Percentiles rank a stretch among this genome's conserved stretches.
Evolutionary conservation across 2,329 filamentous ascomycete genomes (phyloP).

Genomic region (Diplodia mutila): DNA sequence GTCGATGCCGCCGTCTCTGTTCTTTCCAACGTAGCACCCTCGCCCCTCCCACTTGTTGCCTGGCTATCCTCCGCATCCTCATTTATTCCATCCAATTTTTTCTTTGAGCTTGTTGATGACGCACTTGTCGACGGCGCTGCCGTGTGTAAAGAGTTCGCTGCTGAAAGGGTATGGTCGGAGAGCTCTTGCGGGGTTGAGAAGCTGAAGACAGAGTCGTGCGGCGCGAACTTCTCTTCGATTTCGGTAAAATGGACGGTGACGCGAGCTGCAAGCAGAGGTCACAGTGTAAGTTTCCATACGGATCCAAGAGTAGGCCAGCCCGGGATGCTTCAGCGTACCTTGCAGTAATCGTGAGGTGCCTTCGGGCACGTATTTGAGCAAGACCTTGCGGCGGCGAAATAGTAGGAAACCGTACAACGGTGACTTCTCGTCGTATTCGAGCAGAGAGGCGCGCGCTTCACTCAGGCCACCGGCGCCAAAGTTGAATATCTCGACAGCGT

Average conservation of each 20-base stretch:
- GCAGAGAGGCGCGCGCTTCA: constrained; percentile 79
- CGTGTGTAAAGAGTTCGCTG: constrained; percentile 86
- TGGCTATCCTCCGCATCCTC: constrained; percentile 79
- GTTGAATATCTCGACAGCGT: constrained; percentile 79
- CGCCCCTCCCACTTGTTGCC: neutral
- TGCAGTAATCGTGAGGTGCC: constrained; percentile 88
- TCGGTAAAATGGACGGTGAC: constrained; percentile 72
- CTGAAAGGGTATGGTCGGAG: constrained; percentile 83
- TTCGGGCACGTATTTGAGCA: constrained; percentile 91
- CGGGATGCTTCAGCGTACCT: constrained; percentile 62
- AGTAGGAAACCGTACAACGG: constrained; percentile 91
- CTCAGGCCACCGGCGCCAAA: constrained; percentile 80
- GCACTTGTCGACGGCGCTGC: constrained; percentile 78
- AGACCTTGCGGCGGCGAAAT: constrained; percentile 85
- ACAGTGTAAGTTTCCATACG: constrained; percentile 2
- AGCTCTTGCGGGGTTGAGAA: constrained; percentile 76
- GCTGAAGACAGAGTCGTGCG: constrained; percentile 82
- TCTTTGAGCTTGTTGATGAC: constrained; percentile 71
- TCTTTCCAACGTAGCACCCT: constrained; percentile 14
- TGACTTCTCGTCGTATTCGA: constrained; percentile 78
- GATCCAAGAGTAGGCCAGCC: neutral
- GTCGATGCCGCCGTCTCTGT: constrained; percentile 18
- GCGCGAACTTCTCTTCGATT: constrained; percentile 70
- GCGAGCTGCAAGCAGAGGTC: constrained; percentile 63
- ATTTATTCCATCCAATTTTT: constrained; percentile 87